Base-by-base conservation (phyloP, 2,329 filamentous ascomycete species). In the Fusarium setosum region DNA sequence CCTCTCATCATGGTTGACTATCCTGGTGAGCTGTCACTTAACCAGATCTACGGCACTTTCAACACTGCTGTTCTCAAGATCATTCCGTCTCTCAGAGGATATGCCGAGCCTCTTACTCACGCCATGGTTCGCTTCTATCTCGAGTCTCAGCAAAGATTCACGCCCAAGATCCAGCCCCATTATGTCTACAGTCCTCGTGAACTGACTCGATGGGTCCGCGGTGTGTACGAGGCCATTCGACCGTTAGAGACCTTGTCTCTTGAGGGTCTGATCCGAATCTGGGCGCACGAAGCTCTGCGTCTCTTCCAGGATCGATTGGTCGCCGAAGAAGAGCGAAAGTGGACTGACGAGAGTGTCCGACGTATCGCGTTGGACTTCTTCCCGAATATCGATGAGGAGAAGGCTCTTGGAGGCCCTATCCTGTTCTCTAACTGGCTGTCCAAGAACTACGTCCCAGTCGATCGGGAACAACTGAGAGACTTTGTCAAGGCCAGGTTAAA, bases 1-100 rank as follows among this genome's bases (percentile, higher is more conserved):
- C 96, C 96, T n/a, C 88, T 99, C 54, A 92, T 99, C 79, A 99
- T 99, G 96, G 96, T 99, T 38, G 96, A 99, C 75, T 99, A 99
- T 74, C 96, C 96, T 61, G 96, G 96, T 73, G 94, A 99, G 81
- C 84, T 94, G 40, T 99, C 96, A 4, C 87, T 99, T 34, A 91
- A 90, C 69, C 96, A 99, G 77, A 99, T 99, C 69, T 99, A 99
- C 75, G 96, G 96, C 70, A 98, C 96, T 1, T 99, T 99, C 86
- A 99, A 97, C 76, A 92, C 88, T 55, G 96, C 96, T 10, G 89
- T 99, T 40, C 90, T 99, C 75, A 99, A 99, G 84, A 96, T 99
- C 64, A 91, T 99, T 49, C 95, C 96, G 2, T 90, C 94, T 13
- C 83, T 99, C n/a, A 92, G 96, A 70, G 96, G 96, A 42, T 98